Base-by-base conservation (phyloP, 2,329 filamentous ascomycete species). In the Hypoxylon sp. region DNA sequence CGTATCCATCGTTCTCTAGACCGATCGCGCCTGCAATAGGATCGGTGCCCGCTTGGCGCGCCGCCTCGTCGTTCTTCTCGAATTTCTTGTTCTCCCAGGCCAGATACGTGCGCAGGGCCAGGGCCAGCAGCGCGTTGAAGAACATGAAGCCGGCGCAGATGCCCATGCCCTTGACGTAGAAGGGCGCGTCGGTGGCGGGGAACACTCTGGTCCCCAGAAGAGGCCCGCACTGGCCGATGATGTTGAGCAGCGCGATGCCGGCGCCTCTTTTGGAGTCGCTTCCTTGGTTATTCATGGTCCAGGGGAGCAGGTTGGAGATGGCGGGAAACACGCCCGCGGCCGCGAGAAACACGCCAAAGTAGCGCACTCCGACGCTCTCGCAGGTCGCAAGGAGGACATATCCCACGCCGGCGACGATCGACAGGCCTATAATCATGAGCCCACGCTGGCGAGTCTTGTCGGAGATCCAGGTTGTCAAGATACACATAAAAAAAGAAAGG, bases 231-330 rank as follows among this genome's bases (percentile, higher is more conserved):
- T 87, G 87, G 1, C 87, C 87, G 18, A 74, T 54, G 9, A 86
- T 64, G 64, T 88, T 88, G 49, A 89, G 72, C 27, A 89, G 73
- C 2, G 85, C 81, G 46, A 90, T 85, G 4, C 84, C 84, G 15
- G 83, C 81, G 11, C 88, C 88, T 13, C 86, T 79, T 55, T 86
- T 83, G 0, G 85, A 87, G 67, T 89, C 87, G 31, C 79, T 84
- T 11, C 87, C 87, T 71, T 90, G 87, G 69, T 90, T 90, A 70
- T 90, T 86, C 27, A 87, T 73, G 13, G 68, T 70, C 88, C 88
- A 91, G 0, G 88, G 86, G 13, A 91, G 77, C 18, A 89, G 86
- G 64, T 90, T 87, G 1, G 83, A 82, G 60, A 91, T 88, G 13
- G 81, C 81, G 0, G 88, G 85, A 67, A 91, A 92, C 27, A 89